A percentile compares a stretch with the other conserved stretches of the same genome.
Evolutionary conservation across 257 asterid genomes (phyloP).

Genomic region (Solanum chilense): DNA sequence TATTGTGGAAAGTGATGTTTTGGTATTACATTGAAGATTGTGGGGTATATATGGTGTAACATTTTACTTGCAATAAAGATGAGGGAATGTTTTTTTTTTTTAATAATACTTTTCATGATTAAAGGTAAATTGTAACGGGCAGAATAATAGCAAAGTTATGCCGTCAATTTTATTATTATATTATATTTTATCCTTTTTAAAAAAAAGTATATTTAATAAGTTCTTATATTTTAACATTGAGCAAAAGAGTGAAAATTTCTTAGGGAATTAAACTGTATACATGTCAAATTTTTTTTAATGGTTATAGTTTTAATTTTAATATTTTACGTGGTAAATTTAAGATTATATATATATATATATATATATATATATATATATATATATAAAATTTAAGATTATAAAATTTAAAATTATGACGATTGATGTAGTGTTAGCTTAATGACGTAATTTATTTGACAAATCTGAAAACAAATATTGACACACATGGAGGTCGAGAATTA

Average conservation of each 20-base stretch:
- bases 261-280: background rate
- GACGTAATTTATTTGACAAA: background rate
- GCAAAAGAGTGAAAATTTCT: background rate
- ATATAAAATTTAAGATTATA: background rate
- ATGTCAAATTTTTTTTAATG: no score
- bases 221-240: background rate
- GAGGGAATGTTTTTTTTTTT: background rate
- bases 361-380: background rate
- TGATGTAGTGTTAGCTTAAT: background rate
- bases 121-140: background rate
- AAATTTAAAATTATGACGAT: background rate
- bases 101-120: background rate
- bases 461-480: no score
- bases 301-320: background rate
- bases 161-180: background rate
- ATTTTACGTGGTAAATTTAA: background rate
- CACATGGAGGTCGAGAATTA: no score
- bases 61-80: background rate
- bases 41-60: background rate
- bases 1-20: background rate
- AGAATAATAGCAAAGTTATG: background rate
- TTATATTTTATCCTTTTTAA: no score
- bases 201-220: no score
- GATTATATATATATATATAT: no score
- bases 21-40: background rate